Base-by-base conservation (phyloP, 2,329 filamentous ascomycete genomes). In the Ophiocordyceps camponoti-saundersi region DNA sequence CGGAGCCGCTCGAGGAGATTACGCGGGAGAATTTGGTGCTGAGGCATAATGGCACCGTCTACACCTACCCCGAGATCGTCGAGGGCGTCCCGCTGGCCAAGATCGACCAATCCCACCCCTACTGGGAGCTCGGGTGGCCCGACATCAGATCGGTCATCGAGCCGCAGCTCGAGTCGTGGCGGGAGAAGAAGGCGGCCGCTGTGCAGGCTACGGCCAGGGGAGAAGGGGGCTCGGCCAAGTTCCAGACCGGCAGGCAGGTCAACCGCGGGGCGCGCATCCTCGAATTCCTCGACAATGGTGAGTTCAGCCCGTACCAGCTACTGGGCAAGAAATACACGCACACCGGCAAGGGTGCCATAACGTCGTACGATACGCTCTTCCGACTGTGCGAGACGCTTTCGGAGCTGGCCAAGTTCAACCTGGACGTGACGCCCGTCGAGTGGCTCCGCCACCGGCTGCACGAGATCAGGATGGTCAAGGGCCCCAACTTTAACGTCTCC, bases 381-480 rank as follows among this genome's bases (percentile, higher is more conserved):
- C 69, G 75, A 3, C 58, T 79, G 34, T 71, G 69, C 36, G 71
- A 75, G 44, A 68, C 73, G 0, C 62, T 77, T 26, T 66, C 68
- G 3, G 72, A 77, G 55, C 61, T 79, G 42, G 66, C 63, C 47
- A 73, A 71, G 53, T 76, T 75, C 48, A 64, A 67, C 29, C 64
- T 77, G 6, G 69, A 73, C 36, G 61, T 77, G 20, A 65, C 65
- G 2, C 73, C 75, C 0, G 57, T 74, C 3, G 66, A 77, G 23
- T 79, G 74, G 75, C 60, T 78, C 46, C 70, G 75, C 4, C 73
- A 77, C 34, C 70, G 75, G 13, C 62, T 78, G 44, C 63, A 71
- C 50, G 72, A 78, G 56, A 58, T 77, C 15, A 63, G 66, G 36
- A 44, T 56, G 44, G 51, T 60, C 18, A 59, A 69, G 39, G 70